Evolutionary conservation across 352 stramenopile genomes (phyloP), one percentile per base, ranked within the genome.

Genomic region (Nothophytophthora sp.): DNA sequence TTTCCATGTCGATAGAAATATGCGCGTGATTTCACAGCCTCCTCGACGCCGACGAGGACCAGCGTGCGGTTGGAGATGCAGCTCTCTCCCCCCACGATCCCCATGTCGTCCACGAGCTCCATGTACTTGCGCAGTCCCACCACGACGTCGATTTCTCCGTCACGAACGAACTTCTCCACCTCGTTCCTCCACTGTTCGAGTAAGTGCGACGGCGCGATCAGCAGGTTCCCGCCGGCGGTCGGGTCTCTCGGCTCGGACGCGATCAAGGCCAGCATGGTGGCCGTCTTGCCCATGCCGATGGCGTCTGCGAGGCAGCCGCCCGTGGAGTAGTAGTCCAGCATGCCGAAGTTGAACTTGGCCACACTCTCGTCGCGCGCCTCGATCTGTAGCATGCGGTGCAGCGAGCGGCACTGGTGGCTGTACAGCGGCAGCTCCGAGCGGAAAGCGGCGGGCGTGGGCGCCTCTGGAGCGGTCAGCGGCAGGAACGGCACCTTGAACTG

Each of bases 241-340:
- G 72, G 66, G 45, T 87, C 76, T 20, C 72, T 61, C 1, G 74
- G 76, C 50, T 88, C 81, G 0, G 78, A 80, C 5, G 78, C 76
- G 22, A 90, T 80, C 19, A 90, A 57, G 24, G 86, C 77, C 10
- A 95, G 61, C 65, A 90, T 89, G 16, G 84, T 91, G 8, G 86
- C 86, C 0, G 82, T 93, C 59, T 95, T 95, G 32, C 84, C 84
- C 70, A 88, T 95, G 23, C 84, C 84, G 42, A 95, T 90, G 19
- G 77, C 81, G 38, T 95, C 84, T 1, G 81, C 79, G 5, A 95
- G 53, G 15, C 73, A 88, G 4, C 84, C 84, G 54, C 81, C 80
- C 35, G 73, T 85, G 46, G 71, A 86, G 47, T 70, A 83, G 48
- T 90, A 88, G 52, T 88, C 83, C 16, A 82, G 51, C 61, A 81